Conservation (phyloP, 1,284 basidiomycete species). For the Dichomitus squalens region DNA sequence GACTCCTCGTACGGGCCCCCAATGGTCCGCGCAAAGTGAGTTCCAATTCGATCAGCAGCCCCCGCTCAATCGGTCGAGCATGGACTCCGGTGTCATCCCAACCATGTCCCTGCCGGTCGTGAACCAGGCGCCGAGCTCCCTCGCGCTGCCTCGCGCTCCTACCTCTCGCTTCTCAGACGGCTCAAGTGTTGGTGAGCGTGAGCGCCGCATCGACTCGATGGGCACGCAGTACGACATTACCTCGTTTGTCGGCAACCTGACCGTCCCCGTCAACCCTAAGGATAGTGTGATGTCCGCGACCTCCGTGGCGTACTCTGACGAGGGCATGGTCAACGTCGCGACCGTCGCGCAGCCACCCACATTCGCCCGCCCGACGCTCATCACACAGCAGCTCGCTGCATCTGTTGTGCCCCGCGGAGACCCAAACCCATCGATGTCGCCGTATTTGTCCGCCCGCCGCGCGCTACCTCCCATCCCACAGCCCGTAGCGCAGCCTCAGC, state of each 20-base stretch:
- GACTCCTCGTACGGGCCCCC: constrained; percentile 21
- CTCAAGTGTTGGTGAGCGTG: constrained; percentile 23
- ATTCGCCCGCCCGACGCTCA: constrained; percentile 17
- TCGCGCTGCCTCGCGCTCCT: constrained; percentile 12
- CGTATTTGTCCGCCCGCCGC: background rate
- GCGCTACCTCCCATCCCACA: constrained; percentile 7
- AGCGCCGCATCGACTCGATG: constrained; percentile 40
- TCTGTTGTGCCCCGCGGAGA: background rate
- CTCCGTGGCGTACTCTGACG: constrained; percentile 17
- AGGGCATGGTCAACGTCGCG: constrained; percentile 17
- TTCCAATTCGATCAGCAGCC: constrained; percentile 71
- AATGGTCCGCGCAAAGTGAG: constrained; percentile 50
- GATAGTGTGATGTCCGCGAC: constrained; percentile 21
- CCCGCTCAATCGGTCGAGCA: constrained; percentile 40
- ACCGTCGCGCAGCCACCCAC: constrained; percentile 13
- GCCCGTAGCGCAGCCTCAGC: background rate
- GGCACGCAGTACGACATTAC: constrained; percentile 72
- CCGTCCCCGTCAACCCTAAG: constrained; percentile 18
- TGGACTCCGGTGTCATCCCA: constrained; percentile 19
- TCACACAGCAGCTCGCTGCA: constrained; percentile 6
- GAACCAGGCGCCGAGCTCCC: background rate
- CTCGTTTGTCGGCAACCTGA: constrained; percentile 62
- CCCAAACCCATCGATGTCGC: background rate
- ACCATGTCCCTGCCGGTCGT: background rate
- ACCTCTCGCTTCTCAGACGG: constrained; percentile 35